Base-by-base conservation (phyloP, 1,139 yeast genomes). In the Hanseniaspora gamundiae region DNA sequence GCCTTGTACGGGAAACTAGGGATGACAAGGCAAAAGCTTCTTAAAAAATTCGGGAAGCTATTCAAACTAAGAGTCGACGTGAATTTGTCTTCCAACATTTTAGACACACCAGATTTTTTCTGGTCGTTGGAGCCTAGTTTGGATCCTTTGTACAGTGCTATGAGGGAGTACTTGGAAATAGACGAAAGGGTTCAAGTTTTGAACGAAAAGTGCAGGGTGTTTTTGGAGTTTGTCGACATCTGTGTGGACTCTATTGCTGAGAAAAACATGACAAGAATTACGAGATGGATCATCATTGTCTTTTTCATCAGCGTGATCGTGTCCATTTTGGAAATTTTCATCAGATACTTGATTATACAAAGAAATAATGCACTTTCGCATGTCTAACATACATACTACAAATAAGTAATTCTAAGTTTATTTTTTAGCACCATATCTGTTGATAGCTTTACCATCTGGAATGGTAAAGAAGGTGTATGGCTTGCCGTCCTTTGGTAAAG, bases 61-160 rank as follows among this genome's bases (percentile, higher is more conserved):
- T 88, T 88, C 67, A 88, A 87, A 54, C 63, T 91, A 28, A 69
- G 98, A 41, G 95, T 88, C 8, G 98, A 91, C 62, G 97, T 91
- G 3, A 91, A 91, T 58, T 67, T 91, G 45, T 81, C 93, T 6
- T 84, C 95, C 13, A 85, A 87, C 48, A 88, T 91, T 21, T 69
- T 91, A 46, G 98, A 91, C 57, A 87, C 95, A 0, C 98, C 98
- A 0, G 95, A 85, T 47, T 87, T 86, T 56, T 91, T 91, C 61
- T 91, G 98, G 98, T 84, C 91, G 22, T 76, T 82, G 49, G 98
- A 91, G 62, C 98, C 98, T 3, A 88, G 95, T 31, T 71, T 91
- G 50, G 94, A 88, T 59, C 97, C 97, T 2, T 67, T 91, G 41
- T 91, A 91, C 61, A 72, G 74, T 33, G 97, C 96, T 0, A 82